These are phyloP conservation scores for Knufia fluminis DNA, from an alignment of 2,329 filamentous ascomycete species.

Conservation along the genomic window DNA sequence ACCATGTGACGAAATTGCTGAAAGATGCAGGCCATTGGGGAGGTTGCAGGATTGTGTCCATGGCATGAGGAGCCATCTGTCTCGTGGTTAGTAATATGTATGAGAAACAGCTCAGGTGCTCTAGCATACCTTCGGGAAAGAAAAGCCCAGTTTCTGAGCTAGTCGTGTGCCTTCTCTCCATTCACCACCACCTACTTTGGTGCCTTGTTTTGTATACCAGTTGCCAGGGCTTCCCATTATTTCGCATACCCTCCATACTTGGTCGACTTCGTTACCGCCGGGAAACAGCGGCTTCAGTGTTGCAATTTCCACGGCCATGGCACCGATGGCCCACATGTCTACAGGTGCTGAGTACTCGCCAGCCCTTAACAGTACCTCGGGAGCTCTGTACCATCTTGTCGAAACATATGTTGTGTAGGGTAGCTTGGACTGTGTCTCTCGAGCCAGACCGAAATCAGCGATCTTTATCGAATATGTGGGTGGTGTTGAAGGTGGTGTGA, in stretches of 20 bases:
- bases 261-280: slow-evolving; percentile 94
- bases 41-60: slow-evolving; percentile 84
- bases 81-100: slow-evolving; percentile 13
- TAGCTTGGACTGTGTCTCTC: slow-evolving; percentile 91
- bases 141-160: slow-evolving; percentile 93
- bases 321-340: slow-evolving; percentile 96
- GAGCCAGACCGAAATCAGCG: slow-evolving; percentile 93
- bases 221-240: slow-evolving; percentile 98
- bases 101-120: slow-evolving; percentile 10
- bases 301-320: slow-evolving; percentile 96
- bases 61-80: slow-evolving; percentile 90
- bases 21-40: slow-evolving; percentile 87
- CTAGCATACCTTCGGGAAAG: slow-evolving; percentile 67
- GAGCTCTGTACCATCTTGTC: slow-evolving; percentile 88
- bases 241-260: slow-evolving; percentile 97
- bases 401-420: slow-evolving; percentile 98
- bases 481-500: slow-evolving; percentile 90
- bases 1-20: slow-evolving; percentile 94
- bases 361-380: slow-evolving; percentile 84
- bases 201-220: slow-evolving; percentile 90
- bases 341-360: slow-evolving; percentile 96
- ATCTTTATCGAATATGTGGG: slow-evolving; percentile 95
- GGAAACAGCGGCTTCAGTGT: slow-evolving; percentile 95
- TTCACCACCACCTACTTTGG: slow-evolving; percentile 83
- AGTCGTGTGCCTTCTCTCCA: slow-evolving; percentile 92